Percentiles rank a stretch among this genome's conserved stretches.
Conservation (phyloP, 768 basidiomycete species). For the Lactarius hengduanensis region DNA sequence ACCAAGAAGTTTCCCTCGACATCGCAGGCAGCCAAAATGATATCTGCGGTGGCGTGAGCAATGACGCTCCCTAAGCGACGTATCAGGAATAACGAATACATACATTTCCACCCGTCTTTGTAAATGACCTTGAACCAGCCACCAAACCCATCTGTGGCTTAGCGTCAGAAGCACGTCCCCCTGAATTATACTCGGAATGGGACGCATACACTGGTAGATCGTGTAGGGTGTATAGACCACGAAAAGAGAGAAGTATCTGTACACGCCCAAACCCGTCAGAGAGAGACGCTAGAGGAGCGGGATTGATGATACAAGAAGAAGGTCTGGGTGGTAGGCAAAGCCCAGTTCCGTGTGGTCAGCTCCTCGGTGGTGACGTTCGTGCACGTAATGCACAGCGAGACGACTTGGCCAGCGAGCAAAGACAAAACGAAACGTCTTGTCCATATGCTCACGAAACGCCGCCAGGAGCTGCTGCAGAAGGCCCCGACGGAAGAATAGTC, state of each 20-base stretch:
- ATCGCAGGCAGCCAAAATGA: constrained; percentile 75
- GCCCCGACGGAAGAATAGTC: constrained; percentile 58
- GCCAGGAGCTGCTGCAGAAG: constrained; percentile 52
- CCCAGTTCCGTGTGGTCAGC: constrained; percentile 65
- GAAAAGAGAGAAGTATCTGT: constrained; percentile 77
- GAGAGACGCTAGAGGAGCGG: not conserved
- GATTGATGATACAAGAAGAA: constrained; percentile 66
- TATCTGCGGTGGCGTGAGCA: constrained; percentile 45
- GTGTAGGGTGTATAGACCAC: constrained; percentile 83
- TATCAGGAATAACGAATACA: constrained; percentile 30
- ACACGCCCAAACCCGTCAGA: not conserved
- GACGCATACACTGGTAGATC: constrained; percentile 72
- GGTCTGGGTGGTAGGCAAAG: constrained; percentile 76
- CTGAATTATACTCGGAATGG: not conserved
- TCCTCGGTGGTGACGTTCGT: constrained; percentile 87
- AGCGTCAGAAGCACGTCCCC: not conserved
- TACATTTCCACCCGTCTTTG: constrained; percentile 87
- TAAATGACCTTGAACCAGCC: constrained; percentile 77
- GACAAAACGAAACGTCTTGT: constrained; percentile 69
- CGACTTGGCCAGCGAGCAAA: constrained; percentile 74
- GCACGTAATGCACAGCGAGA: constrained; percentile 85
- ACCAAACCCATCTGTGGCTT: constrained; percentile 64
- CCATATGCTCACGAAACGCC: constrained; percentile 74
- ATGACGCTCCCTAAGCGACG: not conserved
- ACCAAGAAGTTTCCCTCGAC: constrained; percentile 89